These are phyloP conservation scores for Amanita phalloides DNA, from an alignment of 768 basidiomycete species.

Conservation along the genomic window DNA sequence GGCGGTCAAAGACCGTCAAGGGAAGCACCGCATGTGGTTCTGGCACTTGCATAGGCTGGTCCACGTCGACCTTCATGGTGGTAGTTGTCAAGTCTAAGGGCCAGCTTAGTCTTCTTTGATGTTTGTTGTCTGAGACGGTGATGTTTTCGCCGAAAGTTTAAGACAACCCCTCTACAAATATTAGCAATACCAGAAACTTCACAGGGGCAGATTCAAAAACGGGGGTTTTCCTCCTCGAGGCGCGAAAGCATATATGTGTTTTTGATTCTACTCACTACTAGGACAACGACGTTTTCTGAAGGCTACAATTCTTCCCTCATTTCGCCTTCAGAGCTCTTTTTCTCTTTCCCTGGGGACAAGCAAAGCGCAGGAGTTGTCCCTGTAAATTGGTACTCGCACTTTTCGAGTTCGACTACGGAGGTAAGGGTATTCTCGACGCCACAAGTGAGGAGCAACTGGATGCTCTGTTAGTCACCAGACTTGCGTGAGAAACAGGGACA, in stretches of 20 bases:
- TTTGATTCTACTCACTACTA: slow-evolving; percentile 2
- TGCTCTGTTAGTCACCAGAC: neutral
- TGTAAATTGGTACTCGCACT: slow-evolving; percentile 89
- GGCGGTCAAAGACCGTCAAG: slow-evolving; percentile 10
- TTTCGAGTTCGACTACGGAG: slow-evolving; percentile 81
- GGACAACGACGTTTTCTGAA: neutral
- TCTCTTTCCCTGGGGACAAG: slow-evolving; percentile 34
- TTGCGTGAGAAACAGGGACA: slow-evolving; percentile 11
- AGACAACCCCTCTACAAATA: neutral
- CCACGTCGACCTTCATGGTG: neutral
- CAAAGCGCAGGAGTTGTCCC: slow-evolving; percentile 84
- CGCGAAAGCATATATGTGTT: neutral
- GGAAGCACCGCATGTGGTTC: slow-evolving; percentile 11
- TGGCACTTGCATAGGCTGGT: neutral
- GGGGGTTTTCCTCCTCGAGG: neutral
- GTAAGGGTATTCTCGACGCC: slow-evolving; percentile 77
- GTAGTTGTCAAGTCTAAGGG: neutral
- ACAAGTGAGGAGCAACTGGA: slow-evolving; percentile 71
- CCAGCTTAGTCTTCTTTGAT: neutral
- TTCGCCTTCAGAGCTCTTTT: slow-evolving; percentile 11
- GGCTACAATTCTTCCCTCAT: slow-evolving; percentile 1
- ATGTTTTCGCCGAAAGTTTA: neutral
- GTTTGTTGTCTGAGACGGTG: neutral
- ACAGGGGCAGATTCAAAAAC: neutral
- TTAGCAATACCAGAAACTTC: neutral